Percentiles rank a stretch among this genome's conserved stretches.
Conservation (phyloP, 1,284 basidiomycete genomes). For the Omphalotus olearius region DNA sequence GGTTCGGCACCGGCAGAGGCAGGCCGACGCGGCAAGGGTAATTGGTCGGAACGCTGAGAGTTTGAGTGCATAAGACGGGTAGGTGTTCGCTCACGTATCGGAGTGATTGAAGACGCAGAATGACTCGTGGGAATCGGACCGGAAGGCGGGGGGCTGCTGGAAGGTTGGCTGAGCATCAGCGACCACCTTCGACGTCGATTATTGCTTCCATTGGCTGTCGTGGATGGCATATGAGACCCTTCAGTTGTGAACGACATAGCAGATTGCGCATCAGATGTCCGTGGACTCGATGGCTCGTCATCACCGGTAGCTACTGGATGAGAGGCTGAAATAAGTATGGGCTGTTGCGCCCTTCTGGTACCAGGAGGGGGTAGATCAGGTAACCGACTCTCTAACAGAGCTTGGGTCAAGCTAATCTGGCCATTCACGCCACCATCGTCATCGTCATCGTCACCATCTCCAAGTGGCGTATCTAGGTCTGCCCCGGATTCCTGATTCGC, state of each 20-base stretch:
- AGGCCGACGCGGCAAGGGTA: constrained; percentile 13
- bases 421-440: constrained; percentile 62
- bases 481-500: constrained; percentile 19
- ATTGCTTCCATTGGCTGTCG: constrained; percentile 8
- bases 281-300: constrained; percentile 41
- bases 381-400: constrained; percentile 70
- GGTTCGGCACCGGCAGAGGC: constrained; percentile 13
- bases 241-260: constrained; percentile 19
- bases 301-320: constrained; percentile 34
- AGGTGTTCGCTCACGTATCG: constrained; percentile 11
- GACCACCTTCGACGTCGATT: constrained; percentile 52
- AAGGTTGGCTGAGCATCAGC: constrained; percentile 30
- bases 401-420: constrained; percentile 66
- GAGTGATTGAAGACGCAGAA: constrained; percentile 3
- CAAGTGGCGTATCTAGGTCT: constrained; percentile 34
- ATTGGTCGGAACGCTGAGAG: constrained; percentile 11
- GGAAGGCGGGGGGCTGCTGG: constrained; percentile 4
- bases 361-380: constrained; percentile 70
- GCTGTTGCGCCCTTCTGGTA: constrained; percentile 57
- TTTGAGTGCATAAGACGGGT: constrained; percentile 8
- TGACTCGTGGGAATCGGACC: not conserved
- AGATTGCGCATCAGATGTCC: constrained; percentile 43
- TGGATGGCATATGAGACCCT: constrained; percentile 19
- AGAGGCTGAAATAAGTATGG: constrained; percentile 52
- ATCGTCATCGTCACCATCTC: constrained; percentile 48